phyloP scores from a whole-genome alignment of 73 alveolate genomes.

The Urostyla sp. region DNA sequence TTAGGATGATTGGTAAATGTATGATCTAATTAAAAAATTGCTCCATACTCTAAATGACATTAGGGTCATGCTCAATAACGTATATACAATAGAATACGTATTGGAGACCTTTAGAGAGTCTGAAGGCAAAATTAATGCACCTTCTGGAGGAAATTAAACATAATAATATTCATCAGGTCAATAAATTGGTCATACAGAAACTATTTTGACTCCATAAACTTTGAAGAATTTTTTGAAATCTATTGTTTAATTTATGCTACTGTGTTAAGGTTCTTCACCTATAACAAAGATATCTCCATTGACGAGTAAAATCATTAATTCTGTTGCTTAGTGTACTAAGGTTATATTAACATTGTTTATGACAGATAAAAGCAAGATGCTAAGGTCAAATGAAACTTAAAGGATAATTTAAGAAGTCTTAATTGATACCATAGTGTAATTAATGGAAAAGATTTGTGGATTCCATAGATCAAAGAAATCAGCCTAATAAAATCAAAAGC shows the following conservation, averaged over 20 bases:
- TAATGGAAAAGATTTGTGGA: constrained; percentile 56
- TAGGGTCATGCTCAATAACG: constrained; percentile 45
- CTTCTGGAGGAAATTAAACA: not conserved
- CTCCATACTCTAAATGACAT: constrained; percentile 39
- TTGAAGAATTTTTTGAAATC: constrained; percentile 15
- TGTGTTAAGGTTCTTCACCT: not conserved
- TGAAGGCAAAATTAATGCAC: not conserved
- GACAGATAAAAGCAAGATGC: constrained; percentile 53
- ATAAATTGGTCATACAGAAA: too few relatives aligned
- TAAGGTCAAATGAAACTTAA: constrained; percentile 49
- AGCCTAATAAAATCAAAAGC: not conserved
- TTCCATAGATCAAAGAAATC: not conserved
- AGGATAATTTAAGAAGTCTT: constrained; percentile 52
- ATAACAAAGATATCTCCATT: not conserved
- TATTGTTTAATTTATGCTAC: constrained; percentile 4
- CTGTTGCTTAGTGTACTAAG: constrained; percentile 27
- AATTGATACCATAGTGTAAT: constrained; percentile 42
- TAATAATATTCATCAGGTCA: too few relatives aligned
- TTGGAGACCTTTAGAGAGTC: constrained; percentile 40
- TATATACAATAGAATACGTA: constrained; percentile 41
- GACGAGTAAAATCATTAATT: not conserved
- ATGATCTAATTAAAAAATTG: constrained; percentile 16
- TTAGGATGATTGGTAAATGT: constrained; percentile 27
- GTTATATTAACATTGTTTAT: constrained; percentile 52
- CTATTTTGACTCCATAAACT: constrained; percentile 2